Conservation (phyloP, 2,329 filamentous ascomycete species). For the Parasarocladium wereldwijsianum region DNA sequence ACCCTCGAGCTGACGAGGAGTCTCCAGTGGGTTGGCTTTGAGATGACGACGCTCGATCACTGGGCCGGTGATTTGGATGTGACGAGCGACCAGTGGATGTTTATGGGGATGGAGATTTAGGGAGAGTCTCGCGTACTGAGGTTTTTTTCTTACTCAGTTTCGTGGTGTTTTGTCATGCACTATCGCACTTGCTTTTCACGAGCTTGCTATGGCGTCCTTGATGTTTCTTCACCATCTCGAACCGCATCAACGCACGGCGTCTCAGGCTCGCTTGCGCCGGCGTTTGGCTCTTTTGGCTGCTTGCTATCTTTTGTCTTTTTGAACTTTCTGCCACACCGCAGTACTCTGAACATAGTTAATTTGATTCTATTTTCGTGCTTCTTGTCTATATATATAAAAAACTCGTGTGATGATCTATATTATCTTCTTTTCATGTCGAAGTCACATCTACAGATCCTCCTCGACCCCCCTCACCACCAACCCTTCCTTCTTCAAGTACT, state of each 20-base stretch:
- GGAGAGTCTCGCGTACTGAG: too few relatives aligned
- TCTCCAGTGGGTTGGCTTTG: slow-evolving; percentile 87
- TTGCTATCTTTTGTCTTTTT: slow-evolving; percentile 3
- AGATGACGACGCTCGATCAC: slow-evolving; percentile 62
- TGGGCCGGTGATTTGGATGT: slow-evolving; percentile 53
- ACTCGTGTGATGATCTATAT: slow-evolving; percentile 4
- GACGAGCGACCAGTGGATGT: slow-evolving; percentile 68
- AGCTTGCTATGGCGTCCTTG: neutral
- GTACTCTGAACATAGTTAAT: neutral
- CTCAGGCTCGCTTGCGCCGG: slow-evolving; percentile 4
- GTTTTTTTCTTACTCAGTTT: too few relatives aligned
- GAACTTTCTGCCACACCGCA: neutral
- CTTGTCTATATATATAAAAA: slow-evolving; percentile 3
- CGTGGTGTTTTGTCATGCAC: too few relatives aligned
- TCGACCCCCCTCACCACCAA: slow-evolving; percentile 73
- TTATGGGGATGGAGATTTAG: slow-evolving; percentile 77
- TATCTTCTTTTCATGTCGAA: slow-evolving; percentile 4
- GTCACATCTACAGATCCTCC: slow-evolving; percentile 24
- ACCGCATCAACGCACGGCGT: neutral
- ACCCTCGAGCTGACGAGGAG: slow-evolving; percentile 60
- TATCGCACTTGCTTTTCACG: too few relatives aligned
- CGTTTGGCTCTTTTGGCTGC: neutral
- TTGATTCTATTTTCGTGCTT: slow-evolving; percentile 2
- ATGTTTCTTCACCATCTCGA: slow-evolving; percentile 7
- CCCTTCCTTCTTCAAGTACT: slow-evolving; percentile 55